phyloP scores from a whole-genome alignment of 2,329 filamentous ascomycete genomes.

The Aureobasidium sp. region DNA sequence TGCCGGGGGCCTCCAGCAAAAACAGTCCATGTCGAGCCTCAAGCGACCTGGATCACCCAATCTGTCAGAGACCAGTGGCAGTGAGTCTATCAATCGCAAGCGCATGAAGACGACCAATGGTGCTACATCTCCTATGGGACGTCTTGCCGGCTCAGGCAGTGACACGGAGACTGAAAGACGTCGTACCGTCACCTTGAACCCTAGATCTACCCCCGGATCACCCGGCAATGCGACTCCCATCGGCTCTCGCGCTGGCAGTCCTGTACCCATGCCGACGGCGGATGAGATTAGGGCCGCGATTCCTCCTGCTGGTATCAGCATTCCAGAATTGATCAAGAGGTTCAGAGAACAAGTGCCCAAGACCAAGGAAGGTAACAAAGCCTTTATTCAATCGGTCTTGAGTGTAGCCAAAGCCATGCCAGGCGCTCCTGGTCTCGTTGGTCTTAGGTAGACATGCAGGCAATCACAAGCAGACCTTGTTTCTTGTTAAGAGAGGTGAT shows the following conservation, averaged over 20 bases:
- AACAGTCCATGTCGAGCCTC: constrained; percentile 47
- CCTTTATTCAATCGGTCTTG: constrained; percentile 42
- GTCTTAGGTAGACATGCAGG: neutral
- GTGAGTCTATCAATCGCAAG: constrained; percentile 71
- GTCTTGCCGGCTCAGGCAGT: constrained; percentile 54
- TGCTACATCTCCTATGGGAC: constrained; percentile 17
- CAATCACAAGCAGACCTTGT: neutral
- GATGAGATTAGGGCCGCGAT: constrained; percentile 40
- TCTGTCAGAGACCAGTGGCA: constrained; percentile 83
- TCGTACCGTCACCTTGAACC: constrained; percentile 46
- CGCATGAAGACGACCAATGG: constrained; percentile 43
- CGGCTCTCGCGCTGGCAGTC: constrained; percentile 30
- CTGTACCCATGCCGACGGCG: constrained; percentile 34
- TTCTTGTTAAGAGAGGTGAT: neutral
- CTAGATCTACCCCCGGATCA: constrained; percentile 22
- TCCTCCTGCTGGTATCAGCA: constrained; percentile 38
- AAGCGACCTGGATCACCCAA: constrained; percentile 85
- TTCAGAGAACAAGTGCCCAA: constrained; percentile 38
- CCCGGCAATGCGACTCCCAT: constrained; percentile 31
- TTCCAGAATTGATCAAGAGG: constrained; percentile 33
- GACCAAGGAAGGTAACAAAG: constrained; percentile 29
- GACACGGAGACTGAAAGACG: constrained; percentile 61
- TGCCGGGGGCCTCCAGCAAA: constrained; percentile 46
- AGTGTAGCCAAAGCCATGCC: constrained; percentile 22
- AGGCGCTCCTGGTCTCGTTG: neutral